Conservation (phyloP, 1,139 yeast species). For the Protomyces arabidopsidicola region DNA sequence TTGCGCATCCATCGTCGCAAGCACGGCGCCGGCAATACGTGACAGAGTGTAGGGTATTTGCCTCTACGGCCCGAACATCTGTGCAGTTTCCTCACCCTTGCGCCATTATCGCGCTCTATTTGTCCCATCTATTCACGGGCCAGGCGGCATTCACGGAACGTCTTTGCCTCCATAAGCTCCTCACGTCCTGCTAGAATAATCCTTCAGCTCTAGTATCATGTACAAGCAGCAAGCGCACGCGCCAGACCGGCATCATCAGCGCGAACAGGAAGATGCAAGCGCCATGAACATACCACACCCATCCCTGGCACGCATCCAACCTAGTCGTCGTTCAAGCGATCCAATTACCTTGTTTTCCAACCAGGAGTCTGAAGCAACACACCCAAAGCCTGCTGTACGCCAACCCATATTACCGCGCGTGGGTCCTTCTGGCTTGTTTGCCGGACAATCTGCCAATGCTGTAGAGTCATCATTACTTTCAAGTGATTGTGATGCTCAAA, state of each 20-base stretch:
- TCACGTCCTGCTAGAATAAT: no score
- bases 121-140: no score
- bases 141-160: no score
- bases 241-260: slow-evolving; percentile 4
- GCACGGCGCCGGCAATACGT: no score
- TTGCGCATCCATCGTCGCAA: no score
- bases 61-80: no score
- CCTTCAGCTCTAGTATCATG: neutral
- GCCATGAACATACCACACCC: neutral
- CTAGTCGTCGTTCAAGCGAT: slow-evolving; percentile 11
- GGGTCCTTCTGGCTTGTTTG: slow-evolving; percentile 11
- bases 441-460: neutral
- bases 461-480: neutral
- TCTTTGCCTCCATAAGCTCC: no score
- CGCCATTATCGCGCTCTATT: no score
- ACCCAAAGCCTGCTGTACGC: neutral
- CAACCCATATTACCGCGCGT: slow-evolving; percentile 14
- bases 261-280: neutral
- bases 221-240: slow-evolving; percentile 8
- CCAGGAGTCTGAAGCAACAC: neutral
- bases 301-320: neutral
- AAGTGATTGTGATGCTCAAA: neutral
- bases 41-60: no score
- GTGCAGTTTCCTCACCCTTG: no score
- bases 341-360: slow-evolving; percentile 20